Conservation (phyloP, 805 yeast genomes). For the Suhomyces canberraensis region DNA sequence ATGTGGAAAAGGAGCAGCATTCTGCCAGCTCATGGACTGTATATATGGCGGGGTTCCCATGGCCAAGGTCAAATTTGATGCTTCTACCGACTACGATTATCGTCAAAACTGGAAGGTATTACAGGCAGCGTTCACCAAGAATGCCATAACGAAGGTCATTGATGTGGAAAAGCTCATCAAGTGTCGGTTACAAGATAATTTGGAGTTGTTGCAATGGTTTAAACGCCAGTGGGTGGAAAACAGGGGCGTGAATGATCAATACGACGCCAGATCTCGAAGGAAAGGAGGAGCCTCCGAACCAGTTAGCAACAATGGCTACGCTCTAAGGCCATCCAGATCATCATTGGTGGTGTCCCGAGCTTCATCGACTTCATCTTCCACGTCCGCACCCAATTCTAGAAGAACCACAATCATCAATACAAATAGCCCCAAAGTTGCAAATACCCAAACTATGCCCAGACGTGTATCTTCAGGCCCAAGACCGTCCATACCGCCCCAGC, state of each 20-base stretch:
- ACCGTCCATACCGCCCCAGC: constrained; percentile 6
- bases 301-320: neutral
- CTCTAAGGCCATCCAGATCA: constrained; percentile 1
- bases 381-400: constrained; percentile 1
- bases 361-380: constrained; percentile 1
- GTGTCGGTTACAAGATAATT: constrained; percentile 89
- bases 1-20: constrained; percentile 94
- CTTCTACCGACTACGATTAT: constrained; percentile 70
- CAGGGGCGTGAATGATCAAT: constrained; percentile 56
- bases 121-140: constrained; percentile 74
- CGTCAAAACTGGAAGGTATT: constrained; percentile 79
- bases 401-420: constrained; percentile 8
- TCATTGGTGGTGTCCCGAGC: constrained; percentile 4
- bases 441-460: constrained; percentile 5
- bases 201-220: constrained; percentile 93
- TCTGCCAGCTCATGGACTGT: constrained; percentile 87
- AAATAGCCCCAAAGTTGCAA: constrained; percentile 1
- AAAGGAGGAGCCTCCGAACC: constrained; percentile 3
- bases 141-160: constrained; percentile 66
- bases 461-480: constrained; percentile 5
- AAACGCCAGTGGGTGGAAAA: constrained; percentile 77
- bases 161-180: constrained; percentile 80
- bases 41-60: constrained; percentile 81
- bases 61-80: constrained; percentile 69
- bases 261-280: constrained; percentile 56